Evolutionary conservation across 305 asterid genomes (phyloP), one percentile per base, ranked within the genome.

Genomic region (Fraxinus ornus): DNA sequence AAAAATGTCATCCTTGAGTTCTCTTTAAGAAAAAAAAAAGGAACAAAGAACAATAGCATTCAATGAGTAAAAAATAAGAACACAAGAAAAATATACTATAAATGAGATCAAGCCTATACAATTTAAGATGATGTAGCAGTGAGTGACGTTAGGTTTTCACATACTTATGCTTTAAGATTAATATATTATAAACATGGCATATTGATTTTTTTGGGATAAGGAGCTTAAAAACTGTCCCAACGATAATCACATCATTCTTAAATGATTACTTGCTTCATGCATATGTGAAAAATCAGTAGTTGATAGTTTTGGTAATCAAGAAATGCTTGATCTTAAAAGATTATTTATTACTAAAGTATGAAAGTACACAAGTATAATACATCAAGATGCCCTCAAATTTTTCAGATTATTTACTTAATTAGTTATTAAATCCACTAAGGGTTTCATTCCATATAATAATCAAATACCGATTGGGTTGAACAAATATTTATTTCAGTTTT

Each of bases 1-100:
- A 83, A 30, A 62, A 74, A 75, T 3, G 15, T 81, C 75, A 85
- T 52, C 60, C 52, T 70, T 49, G 71, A 64, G 60, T 15, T 62
- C 15, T 77, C 75, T n/a, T 57, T 22, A 2, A 3, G 3, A 19
- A 57, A 1, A 6, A 49, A 60, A 26, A 62, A 62, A 3, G 9
- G 8, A 22, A 10, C 19, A 68, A 28, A 12, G 37, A 68, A 68
- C 19, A 68, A 68, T 68, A 68, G 75, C 37, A 68, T 28, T 30
- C 35, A 68, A 64, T 68, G 75, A 68, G 37, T 4, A 26, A 68
- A 30, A 26, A 26, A 7, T 28, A 13, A 3, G 21, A 68, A 28
- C 75, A 26, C 19, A 26, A 8, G 13, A 13, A 66, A 66, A 26
- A 28, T 12, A 13, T 66, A 66, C 37, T 3, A 28, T 39, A 26